Conservation (phyloP, 176 grass and related monocot genomes). For the Bolboschoenus planiculmis region DNA sequence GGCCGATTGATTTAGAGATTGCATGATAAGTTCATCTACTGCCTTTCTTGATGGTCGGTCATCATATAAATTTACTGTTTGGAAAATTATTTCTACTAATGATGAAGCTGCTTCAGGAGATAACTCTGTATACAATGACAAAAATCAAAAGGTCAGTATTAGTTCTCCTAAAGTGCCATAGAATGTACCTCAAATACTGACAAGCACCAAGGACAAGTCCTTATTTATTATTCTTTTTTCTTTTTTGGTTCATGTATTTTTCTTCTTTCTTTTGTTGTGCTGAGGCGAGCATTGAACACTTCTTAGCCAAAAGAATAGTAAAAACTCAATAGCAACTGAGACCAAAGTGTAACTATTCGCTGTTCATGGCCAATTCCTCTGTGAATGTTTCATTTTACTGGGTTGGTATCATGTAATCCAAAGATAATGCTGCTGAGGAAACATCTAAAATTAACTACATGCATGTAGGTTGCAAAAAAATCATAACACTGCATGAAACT, state of each 20-base stretch:
- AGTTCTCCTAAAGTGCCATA: not conserved
- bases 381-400: not conserved
- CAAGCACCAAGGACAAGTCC: not conserved
- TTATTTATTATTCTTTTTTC: not conserved
- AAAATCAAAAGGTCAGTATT: not conserved
- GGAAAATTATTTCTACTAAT: slow-evolving; percentile 81
- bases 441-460: not conserved
- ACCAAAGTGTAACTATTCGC: not conserved
- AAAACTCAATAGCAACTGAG: not conserved
- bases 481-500: not conserved
- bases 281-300: not conserved
- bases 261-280: not conserved
- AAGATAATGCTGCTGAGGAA: not conserved
- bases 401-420: not conserved
- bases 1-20: slow-evolving; percentile 48
- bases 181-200: not conserved
- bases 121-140: slow-evolving; percentile 1
- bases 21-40: slow-evolving; percentile 74
- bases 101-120: slow-evolving; percentile 38
- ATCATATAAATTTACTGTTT: slow-evolving; percentile 81
- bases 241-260: not conserved
- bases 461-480: not conserved
- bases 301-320: not conserved
- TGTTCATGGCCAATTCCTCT: not conserved
- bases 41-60: slow-evolving; percentile 80